A percentile compares a stretch with the other conserved stretches of the same genome.
Evolutionary conservation across 768 basidiomycete genomes (phyloP).

Genomic region (Fistulinella prunicolor): DNA sequence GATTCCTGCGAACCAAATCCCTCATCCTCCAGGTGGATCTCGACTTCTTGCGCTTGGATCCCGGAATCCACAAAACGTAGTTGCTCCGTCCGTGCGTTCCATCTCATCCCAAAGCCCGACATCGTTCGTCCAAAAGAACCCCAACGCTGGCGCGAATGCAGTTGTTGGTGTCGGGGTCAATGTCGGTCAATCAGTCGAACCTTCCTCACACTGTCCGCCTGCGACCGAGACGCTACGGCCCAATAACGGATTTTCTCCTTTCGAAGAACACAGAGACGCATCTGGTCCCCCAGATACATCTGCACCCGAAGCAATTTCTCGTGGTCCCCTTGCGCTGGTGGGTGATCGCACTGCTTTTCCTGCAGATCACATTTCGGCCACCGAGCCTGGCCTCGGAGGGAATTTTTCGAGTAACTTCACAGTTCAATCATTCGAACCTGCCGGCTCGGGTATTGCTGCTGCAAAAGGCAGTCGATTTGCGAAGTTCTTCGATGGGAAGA

Average conservation of each 20-base stretch:
- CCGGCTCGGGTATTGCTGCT: constrained; percentile 45
- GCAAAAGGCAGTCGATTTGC: constrained; percentile 81
- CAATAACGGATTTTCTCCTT: constrained; percentile 49
- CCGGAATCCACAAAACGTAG: constrained; percentile 23
- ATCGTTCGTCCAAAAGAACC: constrained; percentile 26
- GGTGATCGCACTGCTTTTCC: constrained; percentile 24
- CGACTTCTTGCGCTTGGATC: constrained; percentile 41
- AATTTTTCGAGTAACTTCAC: constrained; percentile 14
- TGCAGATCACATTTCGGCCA: constrained; percentile 18
- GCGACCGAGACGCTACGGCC: constrained; percentile 12
- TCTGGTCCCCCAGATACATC: constrained; percentile 4
- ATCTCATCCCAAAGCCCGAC: constrained; percentile 23
- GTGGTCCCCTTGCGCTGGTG: constrained; percentile 13
- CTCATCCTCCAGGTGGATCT: constrained; percentile 39
- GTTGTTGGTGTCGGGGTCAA: constrained; percentile 8
- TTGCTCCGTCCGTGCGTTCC: constrained; percentile 15
- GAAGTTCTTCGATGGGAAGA: constrained; percentile 82
- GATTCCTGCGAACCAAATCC: constrained; percentile 30
- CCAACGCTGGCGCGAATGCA: constrained; percentile 7
- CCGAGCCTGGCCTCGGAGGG: constrained; percentile 17
- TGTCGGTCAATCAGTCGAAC: constrained; percentile 14
- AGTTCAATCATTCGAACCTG: constrained; percentile 25
- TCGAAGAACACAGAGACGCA: constrained; percentile 43
- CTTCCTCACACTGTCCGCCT: constrained; percentile 11
- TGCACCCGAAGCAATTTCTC: constrained; percentile 20